phyloP scores from a whole-genome alignment of 2,329 filamentous ascomycete species.

The Colletotrichum noveboracense region DNA sequence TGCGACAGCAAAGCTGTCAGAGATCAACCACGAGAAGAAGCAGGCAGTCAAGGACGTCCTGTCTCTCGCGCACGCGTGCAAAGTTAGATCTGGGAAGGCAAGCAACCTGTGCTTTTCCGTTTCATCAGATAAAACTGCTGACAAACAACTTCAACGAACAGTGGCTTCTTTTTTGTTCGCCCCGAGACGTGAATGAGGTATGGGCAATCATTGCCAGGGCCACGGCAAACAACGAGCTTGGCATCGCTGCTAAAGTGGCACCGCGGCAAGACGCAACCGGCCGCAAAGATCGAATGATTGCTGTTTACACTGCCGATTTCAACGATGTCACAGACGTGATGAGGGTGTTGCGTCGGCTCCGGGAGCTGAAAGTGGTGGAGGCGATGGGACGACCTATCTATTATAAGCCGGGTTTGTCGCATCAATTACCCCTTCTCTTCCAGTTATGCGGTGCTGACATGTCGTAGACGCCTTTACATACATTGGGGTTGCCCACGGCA shows the following conservation, averaged over 20 bases:
- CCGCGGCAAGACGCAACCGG: conserved; percentile 53
- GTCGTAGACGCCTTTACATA: conserved; percentile 69
- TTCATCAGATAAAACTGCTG: neutral
- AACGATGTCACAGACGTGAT: conserved; percentile 70
- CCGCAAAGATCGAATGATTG: conserved; percentile 64
- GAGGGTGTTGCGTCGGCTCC: conserved; percentile 68
- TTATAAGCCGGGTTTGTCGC: conserved; percentile 72
- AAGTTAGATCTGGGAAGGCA: conserved; percentile 72
- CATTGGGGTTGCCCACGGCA: conserved; percentile 64
- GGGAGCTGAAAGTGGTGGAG: conserved; percentile 65
- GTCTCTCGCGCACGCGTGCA: conserved; percentile 61
- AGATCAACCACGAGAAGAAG: conserved; percentile 56
- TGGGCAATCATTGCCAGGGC: conserved; percentile 73
- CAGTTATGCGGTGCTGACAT: conserved; percentile 35
- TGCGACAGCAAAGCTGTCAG: conserved; percentile 42
- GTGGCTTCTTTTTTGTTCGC: conserved; percentile 77
- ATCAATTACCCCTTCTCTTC: neutral
- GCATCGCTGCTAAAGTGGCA: conserved; percentile 75
- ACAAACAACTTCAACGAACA: conserved; percentile 30
- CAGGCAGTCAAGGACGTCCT: conserved; percentile 61
- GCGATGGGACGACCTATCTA: conserved; percentile 61
- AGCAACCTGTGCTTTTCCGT: conserved; percentile 1
- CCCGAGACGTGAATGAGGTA: conserved; percentile 59
- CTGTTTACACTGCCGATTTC: conserved; percentile 81
- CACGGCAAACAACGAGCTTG: conserved; percentile 72